These are phyloP conservation scores for Irpex rosettiformis DNA, from an alignment of 1,284 basidiomycete species.

Conservation along the genomic window DNA sequence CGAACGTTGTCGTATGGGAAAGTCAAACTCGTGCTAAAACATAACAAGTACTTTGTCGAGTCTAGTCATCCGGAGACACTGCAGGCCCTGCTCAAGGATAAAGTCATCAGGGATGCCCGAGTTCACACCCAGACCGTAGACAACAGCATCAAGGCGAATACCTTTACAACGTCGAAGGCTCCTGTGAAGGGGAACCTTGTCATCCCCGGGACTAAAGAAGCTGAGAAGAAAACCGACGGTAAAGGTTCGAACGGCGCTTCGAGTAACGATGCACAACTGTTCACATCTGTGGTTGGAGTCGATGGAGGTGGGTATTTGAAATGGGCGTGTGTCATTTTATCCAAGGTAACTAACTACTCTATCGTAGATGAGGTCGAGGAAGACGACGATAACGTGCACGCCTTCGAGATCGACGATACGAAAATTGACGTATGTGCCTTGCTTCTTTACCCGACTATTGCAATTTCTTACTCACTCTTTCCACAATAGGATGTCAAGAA, in stretches of 20 bases:
- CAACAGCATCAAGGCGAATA: slow-evolving; percentile 71
- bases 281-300: slow-evolving; percentile 90
- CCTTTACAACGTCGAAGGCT: slow-evolving; percentile 81
- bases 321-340: background rate
- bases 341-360: background rate
- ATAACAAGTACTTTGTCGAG: slow-evolving; percentile 95
- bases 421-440: slow-evolving; percentile 78
- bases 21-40: slow-evolving; percentile 94
- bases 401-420: slow-evolving; percentile 89
- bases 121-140: slow-evolving; percentile 61
- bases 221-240: slow-evolving; percentile 51
- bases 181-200: slow-evolving; percentile 77
- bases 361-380: slow-evolving; percentile 88
- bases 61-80: slow-evolving; percentile 91
- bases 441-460: background rate
- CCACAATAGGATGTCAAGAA: slow-evolving; percentile 79
- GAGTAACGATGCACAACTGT: slow-evolving; percentile 68
- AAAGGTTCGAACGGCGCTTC: slow-evolving; percentile 29
- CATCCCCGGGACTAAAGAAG: slow-evolving; percentile 82
- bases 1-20: slow-evolving; percentile 95
- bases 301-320: slow-evolving; percentile 58
- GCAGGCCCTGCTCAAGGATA: slow-evolving; percentile 82
- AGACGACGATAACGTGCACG: slow-evolving; percentile 93
- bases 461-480: background rate
- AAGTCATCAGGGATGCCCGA: slow-evolving; percentile 78